Percentiles rank a stretch among this genome's conserved stretches.
These are phyloP conservation scores for Malus fusca DNA, from an alignment of 306 rosid genomes.

Conservation along the genomic window DNA sequence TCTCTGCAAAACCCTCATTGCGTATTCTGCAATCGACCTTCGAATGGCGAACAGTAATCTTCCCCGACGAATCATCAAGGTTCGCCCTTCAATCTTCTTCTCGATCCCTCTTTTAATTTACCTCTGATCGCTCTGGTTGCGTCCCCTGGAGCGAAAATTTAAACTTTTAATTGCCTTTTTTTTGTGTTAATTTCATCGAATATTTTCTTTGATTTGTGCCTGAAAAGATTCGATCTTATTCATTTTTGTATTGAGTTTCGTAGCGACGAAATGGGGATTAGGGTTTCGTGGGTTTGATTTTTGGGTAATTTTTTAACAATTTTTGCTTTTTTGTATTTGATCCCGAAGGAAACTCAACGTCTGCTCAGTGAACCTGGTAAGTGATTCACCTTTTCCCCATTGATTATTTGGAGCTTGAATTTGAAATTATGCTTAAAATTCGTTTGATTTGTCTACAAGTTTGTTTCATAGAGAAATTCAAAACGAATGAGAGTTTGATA, in stretches of 20 bases:
- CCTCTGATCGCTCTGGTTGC: slow-evolving; percentile 15
- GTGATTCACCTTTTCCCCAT: slow-evolving; percentile 8
- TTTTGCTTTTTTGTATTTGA: slow-evolving; percentile 8
- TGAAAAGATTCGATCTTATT: not conserved
- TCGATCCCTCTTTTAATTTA: slow-evolving; percentile 45
- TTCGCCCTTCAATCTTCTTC: slow-evolving; percentile 18
- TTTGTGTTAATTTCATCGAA: not conserved
- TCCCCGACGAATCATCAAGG: slow-evolving; percentile 87
- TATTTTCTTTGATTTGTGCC: not conserved
- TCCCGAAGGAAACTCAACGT: slow-evolving; percentile 91
- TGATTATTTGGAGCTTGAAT: not conserved
- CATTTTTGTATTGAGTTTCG: not conserved
- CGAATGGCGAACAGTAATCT: slow-evolving; percentile 90
- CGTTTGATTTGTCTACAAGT: not conserved
- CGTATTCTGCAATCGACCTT: slow-evolving; percentile 57
- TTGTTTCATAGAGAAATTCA: not conserved
- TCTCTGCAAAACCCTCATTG: slow-evolving; percentile 44
- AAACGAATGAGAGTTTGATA: not conserved
- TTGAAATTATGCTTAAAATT: slow-evolving; percentile 6
- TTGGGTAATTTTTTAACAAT: slow-evolving; percentile 12
- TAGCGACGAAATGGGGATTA: not conserved
- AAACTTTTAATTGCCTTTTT: not conserved
- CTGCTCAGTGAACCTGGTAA: slow-evolving; percentile 96
- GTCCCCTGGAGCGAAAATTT: not conserved
- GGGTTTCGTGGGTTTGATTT: slow-evolving; percentile 1